phyloP scores from a whole-genome alignment of 139 green algal genomes.

The Chlorella sp. region DNA sequence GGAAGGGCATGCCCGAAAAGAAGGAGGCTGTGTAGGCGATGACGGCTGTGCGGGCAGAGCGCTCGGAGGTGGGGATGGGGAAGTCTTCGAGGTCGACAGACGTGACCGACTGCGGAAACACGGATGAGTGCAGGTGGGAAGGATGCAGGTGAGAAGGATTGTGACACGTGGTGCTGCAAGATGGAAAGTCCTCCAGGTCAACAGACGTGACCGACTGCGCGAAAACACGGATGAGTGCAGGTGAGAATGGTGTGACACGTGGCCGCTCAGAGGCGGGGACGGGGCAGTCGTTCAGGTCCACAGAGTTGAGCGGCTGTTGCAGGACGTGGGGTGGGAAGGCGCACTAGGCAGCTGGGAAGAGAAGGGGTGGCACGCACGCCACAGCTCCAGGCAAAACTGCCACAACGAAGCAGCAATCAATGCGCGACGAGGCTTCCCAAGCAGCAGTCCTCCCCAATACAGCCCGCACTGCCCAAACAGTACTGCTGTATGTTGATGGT shows the following conservation, averaged over 20 bases:
- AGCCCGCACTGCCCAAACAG: no score
- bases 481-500: no score
- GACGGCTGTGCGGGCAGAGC: slow-evolving; percentile 52
- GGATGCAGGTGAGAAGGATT: neutral
- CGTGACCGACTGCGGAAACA: slow-evolving; percentile 21
- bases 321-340: no score
- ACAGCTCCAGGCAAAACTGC: no score
- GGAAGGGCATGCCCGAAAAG: slow-evolving; percentile 65
- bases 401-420: no score
- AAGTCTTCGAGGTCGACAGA: slow-evolving; percentile 23
- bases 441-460: no score
- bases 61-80: slow-evolving; percentile 6
- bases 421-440: no score
- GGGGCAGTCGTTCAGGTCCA: slow-evolving; percentile 18
- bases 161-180: no score
- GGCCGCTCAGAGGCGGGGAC: no score
- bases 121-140: neutral
- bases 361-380: no score
- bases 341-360: no score
- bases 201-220: slow-evolving; percentile 34
- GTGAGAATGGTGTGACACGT: neutral
- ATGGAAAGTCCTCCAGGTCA: slow-evolving; percentile 20
- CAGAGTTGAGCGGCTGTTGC: slow-evolving; percentile 36
- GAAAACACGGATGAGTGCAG: neutral
- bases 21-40: slow-evolving; percentile 72